Evolutionary conservation across 2,329 filamentous ascomycete genomes (phyloP).

Genomic region (Penicillium sclerotiorum): DNA sequence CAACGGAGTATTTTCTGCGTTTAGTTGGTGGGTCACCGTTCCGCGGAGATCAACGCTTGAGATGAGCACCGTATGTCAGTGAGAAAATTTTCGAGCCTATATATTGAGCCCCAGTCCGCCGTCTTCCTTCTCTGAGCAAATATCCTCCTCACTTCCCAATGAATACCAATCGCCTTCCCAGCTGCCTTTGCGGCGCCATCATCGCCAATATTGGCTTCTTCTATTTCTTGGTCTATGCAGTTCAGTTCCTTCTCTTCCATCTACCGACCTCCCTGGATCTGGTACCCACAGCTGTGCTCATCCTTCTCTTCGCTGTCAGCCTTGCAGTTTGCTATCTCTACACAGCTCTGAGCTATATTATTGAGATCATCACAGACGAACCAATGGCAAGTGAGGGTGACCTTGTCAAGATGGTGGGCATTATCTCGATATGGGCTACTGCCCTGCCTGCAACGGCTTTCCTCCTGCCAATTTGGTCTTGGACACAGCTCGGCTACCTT

Average conservation of each 20-base stretch:
- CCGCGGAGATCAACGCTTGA: background rate
- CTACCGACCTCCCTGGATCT: background rate
- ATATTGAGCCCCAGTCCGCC: background rate
- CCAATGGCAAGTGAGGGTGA: background rate
- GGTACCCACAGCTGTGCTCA: background rate
- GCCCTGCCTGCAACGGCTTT: background rate
- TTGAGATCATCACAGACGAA: background rate
- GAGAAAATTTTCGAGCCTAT: background rate
- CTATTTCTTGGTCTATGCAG: background rate
- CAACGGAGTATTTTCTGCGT: background rate
- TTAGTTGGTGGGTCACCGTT: background rate
- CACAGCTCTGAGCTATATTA: background rate
- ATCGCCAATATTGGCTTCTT: background rate
- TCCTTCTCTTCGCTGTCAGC: background rate
- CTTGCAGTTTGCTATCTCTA: background rate
- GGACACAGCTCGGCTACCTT: background rate
- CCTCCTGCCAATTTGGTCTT: background rate
- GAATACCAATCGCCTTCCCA: conserved; percentile 1
- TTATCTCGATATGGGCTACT: background rate
- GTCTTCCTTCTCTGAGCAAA: background rate
- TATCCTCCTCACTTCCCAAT: background rate
- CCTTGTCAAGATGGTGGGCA: background rate
- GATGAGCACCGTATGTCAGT: background rate
- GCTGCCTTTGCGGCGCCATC: background rate
- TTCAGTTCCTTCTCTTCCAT: conserved; percentile 1